Evolutionary conservation across 192 early-diverging fungal genomes (phyloP).

Genomic region (Helicostylum pulchrum): DNA sequence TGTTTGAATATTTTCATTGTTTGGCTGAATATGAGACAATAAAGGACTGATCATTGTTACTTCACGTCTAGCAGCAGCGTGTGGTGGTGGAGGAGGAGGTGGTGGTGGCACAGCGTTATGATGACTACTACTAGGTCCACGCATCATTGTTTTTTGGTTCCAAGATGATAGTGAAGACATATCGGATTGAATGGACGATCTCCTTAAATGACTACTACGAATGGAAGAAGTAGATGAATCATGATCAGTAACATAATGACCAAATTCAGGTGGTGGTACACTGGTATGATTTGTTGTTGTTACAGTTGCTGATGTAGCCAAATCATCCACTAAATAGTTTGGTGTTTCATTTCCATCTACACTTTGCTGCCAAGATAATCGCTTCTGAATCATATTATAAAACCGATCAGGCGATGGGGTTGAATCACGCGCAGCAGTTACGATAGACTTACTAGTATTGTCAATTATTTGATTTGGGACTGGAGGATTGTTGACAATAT

Average conservation of each 20-base stretch:
- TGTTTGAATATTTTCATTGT: neutral
- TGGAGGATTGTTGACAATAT: no score
- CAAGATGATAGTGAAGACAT: slow-evolving; percentile 16
- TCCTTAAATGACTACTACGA: slow-evolving; percentile 31
- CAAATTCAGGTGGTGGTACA: slow-evolving; percentile 23
- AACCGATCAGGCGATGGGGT: slow-evolving; percentile 36
- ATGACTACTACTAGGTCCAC: slow-evolving; percentile 4
- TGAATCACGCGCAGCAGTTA: slow-evolving; percentile 2
- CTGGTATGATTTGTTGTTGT: neutral
- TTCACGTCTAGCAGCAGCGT: neutral
- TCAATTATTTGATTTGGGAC: neutral
- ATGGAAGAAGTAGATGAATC: slow-evolving; percentile 38
- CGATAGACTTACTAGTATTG: neutral
- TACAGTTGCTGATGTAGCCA: neutral
- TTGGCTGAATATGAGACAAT: slow-evolving; percentile 11
- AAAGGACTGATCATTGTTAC: slow-evolving; percentile 2
- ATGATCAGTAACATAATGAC: slow-evolving; percentile 26
- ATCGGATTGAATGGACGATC: slow-evolving; percentile 36
- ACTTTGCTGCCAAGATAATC: slow-evolving; percentile 23
- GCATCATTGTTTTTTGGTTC: slow-evolving; percentile 1
- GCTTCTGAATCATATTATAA: slow-evolving; percentile 32
- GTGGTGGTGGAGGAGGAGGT: no score
- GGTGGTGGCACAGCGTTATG: neutral
- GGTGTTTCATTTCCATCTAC: slow-evolving; percentile 11
- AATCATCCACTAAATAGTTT: slow-evolving; percentile 14